Percentiles rank a stretch among this genome's conserved stretches.
phyloP scores from a whole-genome alignment of 2,329 filamentous ascomycete genomes.

The Colletotrichum incanum region DNA sequence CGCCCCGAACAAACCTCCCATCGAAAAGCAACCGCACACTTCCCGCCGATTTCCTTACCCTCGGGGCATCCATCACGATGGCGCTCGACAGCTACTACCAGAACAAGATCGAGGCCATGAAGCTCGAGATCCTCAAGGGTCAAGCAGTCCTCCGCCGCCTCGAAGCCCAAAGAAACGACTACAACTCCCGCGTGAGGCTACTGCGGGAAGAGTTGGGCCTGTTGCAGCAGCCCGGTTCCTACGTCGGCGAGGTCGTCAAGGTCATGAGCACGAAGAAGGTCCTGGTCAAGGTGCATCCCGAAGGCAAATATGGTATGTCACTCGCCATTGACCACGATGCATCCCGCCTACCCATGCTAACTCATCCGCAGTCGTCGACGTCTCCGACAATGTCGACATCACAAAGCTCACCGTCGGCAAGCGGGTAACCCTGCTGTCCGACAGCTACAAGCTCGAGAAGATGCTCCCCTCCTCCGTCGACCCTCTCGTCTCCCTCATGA shows the following conservation, averaged over 20 bases:
- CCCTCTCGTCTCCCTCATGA: slow-evolving; percentile 98
- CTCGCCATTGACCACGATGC: not conserved
- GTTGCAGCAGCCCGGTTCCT: slow-evolving; percentile 96
- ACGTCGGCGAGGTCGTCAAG: slow-evolving; percentile 99
- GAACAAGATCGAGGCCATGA: slow-evolving; percentile 99
- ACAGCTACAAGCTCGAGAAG: slow-evolving; percentile 99
- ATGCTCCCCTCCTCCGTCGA: slow-evolving; percentile 98
- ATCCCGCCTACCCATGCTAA: slow-evolving; percentile 5
- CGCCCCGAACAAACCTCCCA: not conserved
- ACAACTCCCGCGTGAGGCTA: slow-evolving; percentile 97
- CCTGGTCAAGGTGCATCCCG: slow-evolving; percentile 97
- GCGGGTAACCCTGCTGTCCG: slow-evolving; percentile 95
- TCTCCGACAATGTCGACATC: slow-evolving; percentile 94
- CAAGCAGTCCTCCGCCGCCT: slow-evolving; percentile 95
- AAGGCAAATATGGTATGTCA: slow-evolving; percentile 96
- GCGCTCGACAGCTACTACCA: slow-evolving; percentile 99
- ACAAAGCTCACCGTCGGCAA: slow-evolving; percentile 97
- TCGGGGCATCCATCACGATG: slow-evolving; percentile 74
- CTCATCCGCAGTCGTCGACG: slow-evolving; percentile 83
- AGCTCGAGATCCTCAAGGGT: slow-evolving; percentile 99
- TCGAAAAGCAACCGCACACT: not conserved
- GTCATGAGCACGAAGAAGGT: slow-evolving; percentile 99
- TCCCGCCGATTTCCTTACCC: slow-evolving; percentile 40
- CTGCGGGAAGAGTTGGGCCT: slow-evolving; percentile 95
- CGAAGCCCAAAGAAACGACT: slow-evolving; percentile 98